These are phyloP conservation scores for Citrullus mucosospermus DNA, from an alignment of 306 rosid genomes.

Conservation along the genomic window DNA sequence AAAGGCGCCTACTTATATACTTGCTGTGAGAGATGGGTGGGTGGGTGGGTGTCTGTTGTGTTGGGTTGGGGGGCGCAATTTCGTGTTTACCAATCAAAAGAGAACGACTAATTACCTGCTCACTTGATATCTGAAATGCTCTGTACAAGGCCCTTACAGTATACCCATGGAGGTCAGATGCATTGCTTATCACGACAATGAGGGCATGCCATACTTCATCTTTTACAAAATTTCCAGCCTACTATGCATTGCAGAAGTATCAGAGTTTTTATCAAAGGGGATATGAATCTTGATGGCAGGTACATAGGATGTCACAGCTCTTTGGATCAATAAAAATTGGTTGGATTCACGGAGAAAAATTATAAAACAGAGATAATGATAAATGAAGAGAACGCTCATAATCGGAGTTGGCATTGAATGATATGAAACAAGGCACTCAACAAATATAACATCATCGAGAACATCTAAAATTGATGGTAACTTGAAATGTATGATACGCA, in stretches of 20 bases:
- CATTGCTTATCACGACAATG: slow-evolving; percentile 82
- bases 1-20: background rate
- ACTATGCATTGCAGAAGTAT: slow-evolving; percentile 61
- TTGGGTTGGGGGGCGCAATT: slow-evolving; percentile 1
- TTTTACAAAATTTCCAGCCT: slow-evolving; percentile 98
- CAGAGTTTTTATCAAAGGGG: slow-evolving; percentile 22
- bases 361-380: background rate
- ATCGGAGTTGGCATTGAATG: background rate
- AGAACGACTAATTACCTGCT: slow-evolving; percentile 52
- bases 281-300: background rate
- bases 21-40: background rate
- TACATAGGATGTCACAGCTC: background rate
- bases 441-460: background rate
- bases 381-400: background rate
- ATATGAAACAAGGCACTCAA: slow-evolving; percentile 3
- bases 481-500: background rate
- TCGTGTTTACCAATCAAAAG: slow-evolving; percentile 11
- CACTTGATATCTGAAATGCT: slow-evolving; percentile 64
- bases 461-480: background rate
- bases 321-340: background rate
- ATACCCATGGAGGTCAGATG: slow-evolving; percentile 93
- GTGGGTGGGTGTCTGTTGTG: background rate
- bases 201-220: slow-evolving; percentile 95
- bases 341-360: background rate
- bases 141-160: slow-evolving; percentile 79